Evolutionary conservation across 148 eudicot genomes (phyloP).

Genomic region (Fagopyrum tataricum): DNA sequence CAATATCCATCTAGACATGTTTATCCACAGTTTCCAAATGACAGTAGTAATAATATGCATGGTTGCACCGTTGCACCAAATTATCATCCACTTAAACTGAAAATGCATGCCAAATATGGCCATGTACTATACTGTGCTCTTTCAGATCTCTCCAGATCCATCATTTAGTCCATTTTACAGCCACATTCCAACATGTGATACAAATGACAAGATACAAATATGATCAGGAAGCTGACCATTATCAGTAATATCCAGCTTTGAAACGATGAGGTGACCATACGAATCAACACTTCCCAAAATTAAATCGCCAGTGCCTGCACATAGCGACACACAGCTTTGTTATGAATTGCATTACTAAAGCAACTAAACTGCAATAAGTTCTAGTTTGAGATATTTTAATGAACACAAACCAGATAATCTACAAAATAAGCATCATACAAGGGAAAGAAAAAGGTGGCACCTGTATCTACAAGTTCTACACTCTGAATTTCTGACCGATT

Average conservation of each 20-base stretch:
- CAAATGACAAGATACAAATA: background rate
- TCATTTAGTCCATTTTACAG: background rate
- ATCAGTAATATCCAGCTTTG: constrained; percentile 32
- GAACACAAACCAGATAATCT: background rate
- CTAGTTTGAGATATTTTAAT: background rate
- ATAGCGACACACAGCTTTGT: background rate
- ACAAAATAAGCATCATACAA: too few species aligned
- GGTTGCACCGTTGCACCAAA: too few species aligned
- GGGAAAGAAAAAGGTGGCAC: background rate
- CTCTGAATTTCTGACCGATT: constrained; percentile 69
- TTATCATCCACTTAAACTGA: background rate
- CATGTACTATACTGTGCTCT: background rate
- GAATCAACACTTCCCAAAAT: constrained; percentile 70
- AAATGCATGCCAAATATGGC: background rate
- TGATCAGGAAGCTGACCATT: constrained; percentile 28
- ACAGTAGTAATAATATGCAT: background rate
- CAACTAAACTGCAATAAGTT: background rate
- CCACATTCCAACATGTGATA: background rate
- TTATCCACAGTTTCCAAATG: background rate
- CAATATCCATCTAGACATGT: background rate
- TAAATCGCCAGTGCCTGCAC: constrained; percentile 39
- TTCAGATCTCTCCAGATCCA: background rate
- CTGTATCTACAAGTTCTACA: constrained; percentile 34
- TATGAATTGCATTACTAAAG: background rate
- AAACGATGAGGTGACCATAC: constrained; percentile 60